These are phyloP conservation scores for Termitomyces sp. DNA, from an alignment of 768 basidiomycete species.

Conservation along the genomic window DNA sequence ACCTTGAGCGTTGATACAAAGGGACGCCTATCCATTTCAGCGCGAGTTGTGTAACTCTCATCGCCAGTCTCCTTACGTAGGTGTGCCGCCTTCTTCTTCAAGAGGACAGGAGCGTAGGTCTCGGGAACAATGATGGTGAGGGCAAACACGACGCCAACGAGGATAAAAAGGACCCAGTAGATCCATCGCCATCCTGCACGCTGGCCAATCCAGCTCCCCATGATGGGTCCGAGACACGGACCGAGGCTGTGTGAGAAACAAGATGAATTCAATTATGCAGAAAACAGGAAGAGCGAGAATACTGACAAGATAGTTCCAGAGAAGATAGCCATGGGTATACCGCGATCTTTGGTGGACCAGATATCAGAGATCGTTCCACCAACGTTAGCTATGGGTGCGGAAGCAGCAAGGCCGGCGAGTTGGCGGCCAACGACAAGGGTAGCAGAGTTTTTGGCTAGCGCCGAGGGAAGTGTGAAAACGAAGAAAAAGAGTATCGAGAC, in stretches of 20 bases:
- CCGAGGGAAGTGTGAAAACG: conserved; percentile 42
- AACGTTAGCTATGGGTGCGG: conserved; percentile 27
- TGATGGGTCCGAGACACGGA: conserved; percentile 42
- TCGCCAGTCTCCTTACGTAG: conserved; percentile 31
- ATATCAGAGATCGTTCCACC: conserved; percentile 39
- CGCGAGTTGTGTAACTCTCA: conserved; percentile 8
- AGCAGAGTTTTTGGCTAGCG: conserved; percentile 19
- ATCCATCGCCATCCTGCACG: conserved; percentile 39
- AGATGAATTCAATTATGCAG: not conserved
- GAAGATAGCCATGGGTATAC: conserved; percentile 47
- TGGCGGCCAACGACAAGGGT: conserved; percentile 33
- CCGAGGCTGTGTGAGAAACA: conserved; percentile 24
- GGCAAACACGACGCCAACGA: conserved; percentile 28
- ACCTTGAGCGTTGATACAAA: conserved; percentile 3
- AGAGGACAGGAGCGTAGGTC: conserved; percentile 41
- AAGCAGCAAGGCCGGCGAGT: conserved; percentile 19
- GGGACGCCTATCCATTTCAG: conserved; percentile 6
- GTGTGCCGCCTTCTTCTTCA: conserved; percentile 33
- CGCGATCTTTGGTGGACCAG: conserved; percentile 34
- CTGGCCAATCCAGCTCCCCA: conserved; percentile 42
- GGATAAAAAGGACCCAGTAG: conserved; percentile 43
- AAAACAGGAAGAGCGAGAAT: not conserved
- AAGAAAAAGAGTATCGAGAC: conserved; percentile 34
- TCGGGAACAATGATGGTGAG: conserved; percentile 41
- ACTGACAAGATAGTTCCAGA: conserved; percentile 39